phyloP scores from a whole-genome alignment of 257 asterid species.

The Capsicum rhomboideum region DNA sequence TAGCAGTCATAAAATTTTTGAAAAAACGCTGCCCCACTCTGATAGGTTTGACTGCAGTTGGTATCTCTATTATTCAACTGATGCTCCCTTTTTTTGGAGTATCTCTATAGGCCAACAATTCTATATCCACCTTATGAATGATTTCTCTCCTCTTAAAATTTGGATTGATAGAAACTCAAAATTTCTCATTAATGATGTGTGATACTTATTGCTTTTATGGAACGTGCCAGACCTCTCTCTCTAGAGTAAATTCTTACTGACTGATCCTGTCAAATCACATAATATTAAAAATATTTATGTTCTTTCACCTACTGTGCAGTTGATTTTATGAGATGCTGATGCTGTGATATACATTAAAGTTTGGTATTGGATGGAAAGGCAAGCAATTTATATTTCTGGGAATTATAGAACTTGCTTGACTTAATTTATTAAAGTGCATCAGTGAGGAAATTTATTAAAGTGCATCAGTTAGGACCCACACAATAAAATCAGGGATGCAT shows the following conservation, averaged over 20 bases:
- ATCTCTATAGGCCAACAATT: too few relatives aligned
- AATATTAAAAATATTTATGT: too few relatives aligned
- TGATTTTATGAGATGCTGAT: not conserved
- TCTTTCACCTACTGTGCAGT: not conserved
- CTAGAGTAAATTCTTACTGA: not conserved
- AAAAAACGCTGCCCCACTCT: too few relatives aligned
- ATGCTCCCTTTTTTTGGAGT: too few relatives aligned
- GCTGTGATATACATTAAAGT: not conserved
- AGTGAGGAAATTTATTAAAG: not conserved
- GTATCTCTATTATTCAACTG: too few relatives aligned
- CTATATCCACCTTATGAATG: too few relatives aligned
- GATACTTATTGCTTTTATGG: too few relatives aligned
- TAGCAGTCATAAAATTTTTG: too few relatives aligned
- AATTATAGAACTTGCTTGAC: constrained; percentile 1
- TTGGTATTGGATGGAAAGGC: constrained; percentile 4
- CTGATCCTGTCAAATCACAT: not conserved
- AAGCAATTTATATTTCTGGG: not conserved
- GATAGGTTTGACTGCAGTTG: too few relatives aligned
- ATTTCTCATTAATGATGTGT: too few relatives aligned
- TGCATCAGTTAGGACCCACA: constrained; percentile 5
- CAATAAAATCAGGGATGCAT: constrained; percentile 3
- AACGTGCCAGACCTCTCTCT: not conserved
- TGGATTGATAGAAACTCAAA: too few relatives aligned
- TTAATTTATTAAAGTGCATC: constrained; percentile 15
- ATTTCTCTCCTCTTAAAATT: too few relatives aligned